phyloP scores from a whole-genome alignment of 257 asterid genomes.

The Pogostemon cablin region DNA sequence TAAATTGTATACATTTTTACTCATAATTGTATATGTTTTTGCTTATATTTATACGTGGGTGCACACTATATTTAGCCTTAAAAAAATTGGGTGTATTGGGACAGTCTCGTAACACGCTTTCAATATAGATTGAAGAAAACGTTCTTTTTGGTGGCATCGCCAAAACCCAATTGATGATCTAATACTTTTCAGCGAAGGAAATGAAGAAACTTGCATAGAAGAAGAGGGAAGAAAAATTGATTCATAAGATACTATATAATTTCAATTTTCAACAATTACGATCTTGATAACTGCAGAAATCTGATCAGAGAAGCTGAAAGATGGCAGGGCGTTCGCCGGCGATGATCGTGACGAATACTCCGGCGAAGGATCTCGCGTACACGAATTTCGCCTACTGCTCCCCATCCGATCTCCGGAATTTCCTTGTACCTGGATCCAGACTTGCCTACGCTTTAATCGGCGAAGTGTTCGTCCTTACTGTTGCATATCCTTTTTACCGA shows the following conservation, averaged over 20 bases:
- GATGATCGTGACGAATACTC: constrained; percentile 84
- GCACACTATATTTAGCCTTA: too few species aligned
- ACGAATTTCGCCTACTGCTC: constrained; percentile 83
- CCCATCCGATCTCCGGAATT: constrained; percentile 68
- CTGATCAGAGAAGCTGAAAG: constrained; percentile 33
- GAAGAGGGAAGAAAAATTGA: constrained; percentile 36
- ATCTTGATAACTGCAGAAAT: neutral
- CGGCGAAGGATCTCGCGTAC: constrained; percentile 73
- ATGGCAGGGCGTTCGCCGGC: constrained; percentile 63
- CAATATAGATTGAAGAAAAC: neutral
- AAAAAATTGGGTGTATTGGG: too few species aligned
- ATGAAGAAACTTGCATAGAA: neutral
- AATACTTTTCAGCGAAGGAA: constrained; percentile 31
- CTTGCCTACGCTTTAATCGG: constrained; percentile 61
- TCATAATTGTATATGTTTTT: too few species aligned
- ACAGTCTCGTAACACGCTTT: constrained; percentile 6
- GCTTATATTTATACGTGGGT: too few species aligned
- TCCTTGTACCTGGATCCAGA: constrained; percentile 65
- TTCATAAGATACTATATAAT: neutral
- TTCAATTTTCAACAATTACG: constrained; percentile 7
- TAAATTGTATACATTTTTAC: too few species aligned
- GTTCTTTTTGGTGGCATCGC: neutral
- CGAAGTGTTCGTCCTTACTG: constrained; percentile 71
- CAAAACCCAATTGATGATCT: neutral
- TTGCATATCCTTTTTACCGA: constrained; percentile 74